Conservation (phyloP, 1,284 basidiomycete genomes). For the Gymnopus androsaceus region DNA sequence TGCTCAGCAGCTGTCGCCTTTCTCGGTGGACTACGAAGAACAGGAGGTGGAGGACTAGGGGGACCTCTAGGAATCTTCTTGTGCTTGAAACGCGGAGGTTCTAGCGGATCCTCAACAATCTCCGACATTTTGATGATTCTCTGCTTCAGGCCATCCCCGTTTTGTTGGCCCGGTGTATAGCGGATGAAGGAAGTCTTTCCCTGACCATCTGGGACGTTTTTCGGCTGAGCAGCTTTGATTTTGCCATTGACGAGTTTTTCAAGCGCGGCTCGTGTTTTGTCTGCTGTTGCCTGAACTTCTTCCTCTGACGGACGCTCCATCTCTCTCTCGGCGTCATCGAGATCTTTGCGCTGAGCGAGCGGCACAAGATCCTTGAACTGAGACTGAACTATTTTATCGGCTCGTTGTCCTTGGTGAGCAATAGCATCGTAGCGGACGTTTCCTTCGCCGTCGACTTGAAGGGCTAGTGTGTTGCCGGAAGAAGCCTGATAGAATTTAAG, state of each 20-base stretch:
- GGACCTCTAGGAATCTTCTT: conserved; percentile 97
- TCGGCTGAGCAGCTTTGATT: conserved; percentile 96
- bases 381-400: conserved; percentile 86
- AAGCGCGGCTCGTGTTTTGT: conserved; percentile 87
- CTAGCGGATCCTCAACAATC: conserved; percentile 94
- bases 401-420: conserved; percentile 89
- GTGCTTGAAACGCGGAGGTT: conserved; percentile 96
- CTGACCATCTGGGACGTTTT: conserved; percentile 78
- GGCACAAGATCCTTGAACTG: conserved; percentile 98
- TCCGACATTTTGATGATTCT: conserved; percentile 99
- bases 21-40: conserved; percentile 92
- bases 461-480: conserved; percentile 89
- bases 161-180: conserved; percentile 92
- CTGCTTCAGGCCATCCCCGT: conserved; percentile 77
- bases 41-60: conserved; percentile 95
- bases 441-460: conserved; percentile 96
- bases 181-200: conserved; percentile 88
- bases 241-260: conserved; percentile 94
- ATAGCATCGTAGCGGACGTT: conserved; percentile 97
- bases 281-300: conserved; percentile 84
- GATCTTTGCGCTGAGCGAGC: conserved; percentile 85
- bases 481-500: conserved; percentile 57
- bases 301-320: conserved; percentile 95
- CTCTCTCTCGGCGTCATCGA: conserved; percentile 69
- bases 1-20: conserved; percentile 97